Conservation (phyloP, 192 early-diverging fungal species). For the Obelidium mucronatum region DNA sequence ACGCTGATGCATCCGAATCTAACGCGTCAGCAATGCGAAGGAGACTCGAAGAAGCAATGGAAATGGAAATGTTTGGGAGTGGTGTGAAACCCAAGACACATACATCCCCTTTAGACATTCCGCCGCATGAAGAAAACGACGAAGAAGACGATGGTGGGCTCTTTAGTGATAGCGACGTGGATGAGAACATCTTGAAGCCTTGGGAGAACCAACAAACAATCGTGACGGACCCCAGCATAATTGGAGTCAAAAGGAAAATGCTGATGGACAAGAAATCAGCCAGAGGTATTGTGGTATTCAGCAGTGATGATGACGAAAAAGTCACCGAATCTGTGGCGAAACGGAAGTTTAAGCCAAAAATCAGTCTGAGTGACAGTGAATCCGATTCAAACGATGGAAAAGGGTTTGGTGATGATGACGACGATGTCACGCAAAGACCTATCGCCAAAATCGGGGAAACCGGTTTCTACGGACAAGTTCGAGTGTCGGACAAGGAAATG, state of each 20-base stretch:
- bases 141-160: neutral
- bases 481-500: neutral
- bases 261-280: too few relatives aligned
- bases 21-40: neutral
- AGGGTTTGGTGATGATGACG: neutral
- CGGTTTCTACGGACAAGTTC: slow-evolving; percentile 2
- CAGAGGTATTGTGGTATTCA: too few relatives aligned
- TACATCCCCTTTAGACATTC: neutral
- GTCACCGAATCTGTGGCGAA: neutral
- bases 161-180: slow-evolving; percentile 8
- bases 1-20: neutral
- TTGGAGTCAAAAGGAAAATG: too few relatives aligned
- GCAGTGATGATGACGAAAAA: neutral
- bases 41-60: slow-evolving; percentile 31
- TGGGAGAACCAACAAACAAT: too few relatives aligned
- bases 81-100: neutral
- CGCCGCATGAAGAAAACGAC: neutral
- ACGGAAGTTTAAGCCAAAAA: neutral
- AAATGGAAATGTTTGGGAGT: slow-evolving; percentile 17
- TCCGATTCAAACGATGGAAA: neutral
- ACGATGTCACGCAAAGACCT: neutral
- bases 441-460: neutral
- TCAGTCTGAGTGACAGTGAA: slow-evolving; percentile 8
- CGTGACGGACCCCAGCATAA: too few relatives aligned
- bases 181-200: neutral